Conservation (phyloP, 345 rosid species). For the Ceriops zippeliana region DNA sequence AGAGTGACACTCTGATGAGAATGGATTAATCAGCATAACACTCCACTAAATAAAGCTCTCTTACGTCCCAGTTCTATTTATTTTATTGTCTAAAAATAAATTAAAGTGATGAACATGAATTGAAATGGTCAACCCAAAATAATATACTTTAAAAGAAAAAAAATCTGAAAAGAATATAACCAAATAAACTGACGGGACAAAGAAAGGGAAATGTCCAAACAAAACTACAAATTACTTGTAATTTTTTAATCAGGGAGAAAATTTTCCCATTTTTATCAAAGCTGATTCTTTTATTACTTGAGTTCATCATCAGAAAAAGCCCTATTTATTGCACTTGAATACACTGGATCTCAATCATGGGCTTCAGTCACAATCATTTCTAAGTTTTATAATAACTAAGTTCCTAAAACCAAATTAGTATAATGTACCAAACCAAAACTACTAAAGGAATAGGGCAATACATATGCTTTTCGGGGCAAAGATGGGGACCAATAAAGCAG, state of each 20-base stretch:
- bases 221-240: not conserved
- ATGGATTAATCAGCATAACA: constrained; percentile 19
- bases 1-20: not conserved
- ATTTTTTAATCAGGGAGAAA: not conserved
- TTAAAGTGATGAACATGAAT: too few species aligned
- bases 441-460: constrained; percentile 9
- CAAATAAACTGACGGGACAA: not conserved
- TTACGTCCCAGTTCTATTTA: too few species aligned
- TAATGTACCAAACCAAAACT: constrained; percentile 8
- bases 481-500: constrained; percentile 14
- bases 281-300: not conserved
- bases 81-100: too few species aligned
- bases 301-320: not conserved
- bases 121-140: too few species aligned
- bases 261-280: not conserved
- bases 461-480: constrained; percentile 12
- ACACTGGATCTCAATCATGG: not conserved
- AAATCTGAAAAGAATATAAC: too few species aligned
- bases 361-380: not conserved
- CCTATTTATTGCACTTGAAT: too few species aligned
- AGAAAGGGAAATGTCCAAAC: not conserved
- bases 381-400: not conserved
- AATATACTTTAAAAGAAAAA: too few species aligned
- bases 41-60: constrained; percentile 2
- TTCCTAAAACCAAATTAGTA: constrained; percentile 12